These are phyloP conservation scores for Didymella lethalis DNA, from an alignment of 2,329 filamentous ascomycete species.

Conservation along the genomic window DNA sequence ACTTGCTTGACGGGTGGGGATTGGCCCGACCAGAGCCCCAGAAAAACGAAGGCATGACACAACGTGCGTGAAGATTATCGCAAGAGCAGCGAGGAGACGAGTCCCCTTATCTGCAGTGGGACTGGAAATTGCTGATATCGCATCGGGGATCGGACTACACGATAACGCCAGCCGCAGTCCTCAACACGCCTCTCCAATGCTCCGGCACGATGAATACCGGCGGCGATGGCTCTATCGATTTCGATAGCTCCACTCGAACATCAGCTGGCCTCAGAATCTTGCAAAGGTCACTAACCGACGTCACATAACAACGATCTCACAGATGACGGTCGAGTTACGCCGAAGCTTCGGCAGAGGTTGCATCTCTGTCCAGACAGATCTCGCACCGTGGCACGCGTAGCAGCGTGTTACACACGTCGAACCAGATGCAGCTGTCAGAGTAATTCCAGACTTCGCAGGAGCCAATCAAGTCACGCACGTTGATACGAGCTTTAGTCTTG, in stretches of 20 bases:
- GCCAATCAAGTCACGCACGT: slow-evolving; percentile 25
- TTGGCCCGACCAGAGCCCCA: slow-evolving; percentile 6
- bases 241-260: slow-evolving; percentile 20
- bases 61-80: slow-evolving; percentile 9
- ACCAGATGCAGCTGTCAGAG: slow-evolving; percentile 16
- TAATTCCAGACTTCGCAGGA: slow-evolving; percentile 7
- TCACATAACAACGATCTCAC: slow-evolving; percentile 22
- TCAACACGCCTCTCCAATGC: slow-evolving; percentile 4
- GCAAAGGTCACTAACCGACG: slow-evolving; percentile 23
- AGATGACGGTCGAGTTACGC: slow-evolving; percentile 20
- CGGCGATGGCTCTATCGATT: slow-evolving; percentile 16
- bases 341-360: slow-evolving; percentile 20
- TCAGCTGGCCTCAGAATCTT: slow-evolving; percentile 17
- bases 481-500: slow-evolving; percentile 13
- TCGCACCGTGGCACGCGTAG: slow-evolving; percentile 23
- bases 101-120: slow-evolving; percentile 14
- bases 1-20: slow-evolving; percentile 17
- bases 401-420: slow-evolving; percentile 16
- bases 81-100: slow-evolving; percentile 4
- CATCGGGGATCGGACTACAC: not conserved
- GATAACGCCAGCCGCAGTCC: slow-evolving; percentile 18
- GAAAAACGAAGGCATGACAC: slow-evolving; percentile 11
- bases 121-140: slow-evolving; percentile 13
- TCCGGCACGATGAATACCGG: slow-evolving; percentile 7
- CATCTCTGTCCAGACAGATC: slow-evolving; percentile 20